Percentiles rank a stretch among this genome's conserved stretches.
Conservation (phyloP, 768 basidiomycete species). For the Macrolepiota dolichaula region DNA sequence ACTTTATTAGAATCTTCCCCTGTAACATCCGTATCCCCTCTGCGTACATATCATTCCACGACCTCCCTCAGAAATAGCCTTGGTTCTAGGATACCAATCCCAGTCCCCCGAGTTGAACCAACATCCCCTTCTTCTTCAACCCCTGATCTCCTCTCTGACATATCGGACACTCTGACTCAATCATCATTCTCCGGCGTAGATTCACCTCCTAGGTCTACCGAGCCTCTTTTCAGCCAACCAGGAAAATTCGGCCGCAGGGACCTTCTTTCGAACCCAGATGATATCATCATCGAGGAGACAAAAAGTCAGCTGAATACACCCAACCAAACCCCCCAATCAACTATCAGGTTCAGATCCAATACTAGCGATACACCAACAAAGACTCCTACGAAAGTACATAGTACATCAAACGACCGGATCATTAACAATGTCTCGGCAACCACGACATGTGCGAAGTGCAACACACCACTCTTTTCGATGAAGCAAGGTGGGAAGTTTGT, state of each 20-base stretch:
- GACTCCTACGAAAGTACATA: conserved; percentile 22
- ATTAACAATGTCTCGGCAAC: conserved; percentile 26
- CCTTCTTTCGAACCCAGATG: conserved; percentile 22
- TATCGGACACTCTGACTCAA: conserved; percentile 54
- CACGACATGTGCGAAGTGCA: conserved; percentile 60
- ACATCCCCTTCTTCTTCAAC: conserved; percentile 23
- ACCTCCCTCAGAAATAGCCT: conserved; percentile 14
- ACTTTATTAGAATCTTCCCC: conserved; percentile 14
- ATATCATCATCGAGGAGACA: conserved; percentile 28
- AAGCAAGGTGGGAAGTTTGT: conserved; percentile 64
- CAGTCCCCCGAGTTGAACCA: background rate
- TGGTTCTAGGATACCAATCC: conserved; percentile 10
- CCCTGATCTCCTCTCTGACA: conserved; percentile 59
- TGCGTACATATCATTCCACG: conserved; percentile 18
- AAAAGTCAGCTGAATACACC: conserved; percentile 29
- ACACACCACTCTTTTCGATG: conserved; percentile 51
- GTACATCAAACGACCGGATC: conserved; percentile 5
- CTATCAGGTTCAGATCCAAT: conserved; percentile 14
- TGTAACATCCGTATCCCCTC: conserved; percentile 13
- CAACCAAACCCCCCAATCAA: conserved; percentile 24
- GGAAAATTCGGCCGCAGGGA: conserved; percentile 22
- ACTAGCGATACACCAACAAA: conserved; percentile 24
- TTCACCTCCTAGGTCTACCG: conserved; percentile 40
- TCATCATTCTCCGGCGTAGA: conserved; percentile 49
- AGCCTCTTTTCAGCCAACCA: conserved; percentile 17